Evolutionary conservation across 148 eudicot genomes (phyloP).

Genomic region (Amaranthus cruentus): DNA sequence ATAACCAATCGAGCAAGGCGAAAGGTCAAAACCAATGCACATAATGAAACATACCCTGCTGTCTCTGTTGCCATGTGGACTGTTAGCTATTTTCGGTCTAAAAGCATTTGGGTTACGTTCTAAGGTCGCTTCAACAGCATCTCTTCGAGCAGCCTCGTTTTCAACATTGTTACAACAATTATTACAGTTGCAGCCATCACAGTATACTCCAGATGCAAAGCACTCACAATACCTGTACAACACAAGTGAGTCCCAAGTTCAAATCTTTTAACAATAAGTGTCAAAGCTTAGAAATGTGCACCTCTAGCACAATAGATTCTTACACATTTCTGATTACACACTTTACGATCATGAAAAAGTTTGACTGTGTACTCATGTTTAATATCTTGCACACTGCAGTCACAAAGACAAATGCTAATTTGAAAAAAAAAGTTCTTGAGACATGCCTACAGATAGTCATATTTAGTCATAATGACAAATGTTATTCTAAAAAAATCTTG

Average conservation of each 20-base stretch:
- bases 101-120: slow-evolving; percentile 99
- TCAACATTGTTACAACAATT: slow-evolving; percentile 94
- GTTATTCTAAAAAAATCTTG: neutral
- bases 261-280: neutral
- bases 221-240: slow-evolving; percentile 92
- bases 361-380: neutral
- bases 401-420: neutral
- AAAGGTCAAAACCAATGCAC: slow-evolving; percentile 7
- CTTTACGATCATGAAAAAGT: neutral
- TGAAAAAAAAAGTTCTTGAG: neutral
- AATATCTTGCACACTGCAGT: neutral
- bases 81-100: slow-evolving; percentile 96
- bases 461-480: neutral
- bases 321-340: neutral
- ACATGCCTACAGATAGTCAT: neutral
- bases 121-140: slow-evolving; percentile 92
- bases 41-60: slow-evolving; percentile 43
- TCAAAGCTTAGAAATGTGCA: neutral
- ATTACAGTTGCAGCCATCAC: slow-evolving; percentile 97
- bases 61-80: slow-evolving; percentile 79
- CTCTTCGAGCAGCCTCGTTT: slow-evolving; percentile 86
- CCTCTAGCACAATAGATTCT: neutral
- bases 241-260: slow-evolving; percentile 13
- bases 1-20: neutral
- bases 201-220: slow-evolving; percentile 96